Percentiles rank a stretch among this genome's conserved stretches.
Evolutionary conservation across 1,284 basidiomycete species (phyloP).

Genomic region (Cryptococcus sp.): DNA sequence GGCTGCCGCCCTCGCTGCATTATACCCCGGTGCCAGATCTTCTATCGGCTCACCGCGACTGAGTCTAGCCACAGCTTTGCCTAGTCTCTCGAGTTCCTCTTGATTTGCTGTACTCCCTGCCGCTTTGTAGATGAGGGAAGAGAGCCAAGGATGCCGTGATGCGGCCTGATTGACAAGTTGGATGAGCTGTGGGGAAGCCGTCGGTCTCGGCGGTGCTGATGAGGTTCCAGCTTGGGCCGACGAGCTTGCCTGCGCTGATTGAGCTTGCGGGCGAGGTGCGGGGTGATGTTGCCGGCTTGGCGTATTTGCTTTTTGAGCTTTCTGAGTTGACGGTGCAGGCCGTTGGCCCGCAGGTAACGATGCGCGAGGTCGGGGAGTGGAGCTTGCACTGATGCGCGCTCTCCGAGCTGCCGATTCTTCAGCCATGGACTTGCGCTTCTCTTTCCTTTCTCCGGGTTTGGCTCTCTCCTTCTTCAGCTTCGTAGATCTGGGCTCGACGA

Average conservation of each 20-base stretch:
- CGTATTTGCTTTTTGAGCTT: neutral
- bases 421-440: constrained; percentile 10
- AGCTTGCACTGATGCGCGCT: neutral
- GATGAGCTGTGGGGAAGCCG: constrained; percentile 34
- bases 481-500: constrained; percentile 39
- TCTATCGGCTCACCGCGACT: constrained; percentile 36
- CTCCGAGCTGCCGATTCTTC: constrained; percentile 3
- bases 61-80: constrained; percentile 41
- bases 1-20: neutral
- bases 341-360: neutral
- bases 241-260: neutral
- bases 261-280: neutral
- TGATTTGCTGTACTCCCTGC: constrained; percentile 46
- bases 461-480: constrained; percentile 18
- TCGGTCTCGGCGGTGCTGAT: constrained; percentile 1
- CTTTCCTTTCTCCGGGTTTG: constrained; percentile 12
- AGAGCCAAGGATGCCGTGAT: constrained; percentile 43
- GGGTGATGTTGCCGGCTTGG: neutral
- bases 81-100: constrained; percentile 47
- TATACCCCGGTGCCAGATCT: constrained; percentile 14
- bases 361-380: constrained; percentile 1
- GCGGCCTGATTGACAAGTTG: constrained; percentile 49
- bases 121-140: constrained; percentile 49
- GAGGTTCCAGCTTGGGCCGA: neutral
- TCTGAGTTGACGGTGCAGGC: neutral